These are phyloP conservation scores for Tylopilus rubrobrunneus DNA, from an alignment of 768 basidiomycete genomes.

Conservation along the genomic window DNA sequence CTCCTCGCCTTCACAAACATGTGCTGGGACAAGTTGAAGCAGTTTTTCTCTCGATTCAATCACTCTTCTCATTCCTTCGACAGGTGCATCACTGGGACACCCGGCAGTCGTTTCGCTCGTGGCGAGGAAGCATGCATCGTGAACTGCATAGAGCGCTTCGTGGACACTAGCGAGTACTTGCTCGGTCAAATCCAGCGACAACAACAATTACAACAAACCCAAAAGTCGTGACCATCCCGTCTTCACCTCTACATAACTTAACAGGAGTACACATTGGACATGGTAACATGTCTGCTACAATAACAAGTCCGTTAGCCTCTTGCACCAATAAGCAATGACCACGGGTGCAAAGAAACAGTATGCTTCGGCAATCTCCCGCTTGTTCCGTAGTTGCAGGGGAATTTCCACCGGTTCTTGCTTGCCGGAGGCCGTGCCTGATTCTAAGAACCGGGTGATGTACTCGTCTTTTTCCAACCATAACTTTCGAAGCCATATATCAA, in stretches of 20 bases:
- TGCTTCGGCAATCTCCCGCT: conserved; percentile 57
- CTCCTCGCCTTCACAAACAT: conserved; percentile 78
- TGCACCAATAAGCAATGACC: conserved; percentile 46
- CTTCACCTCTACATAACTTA: conserved; percentile 1
- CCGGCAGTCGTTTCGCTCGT: conserved; percentile 73
- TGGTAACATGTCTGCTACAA: conserved; percentile 9
- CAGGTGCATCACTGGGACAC: conserved; percentile 79
- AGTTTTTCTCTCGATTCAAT: background rate
- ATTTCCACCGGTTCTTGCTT: conserved; percentile 42
- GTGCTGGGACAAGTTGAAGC: conserved; percentile 89
- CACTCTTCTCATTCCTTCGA: conserved; percentile 10
- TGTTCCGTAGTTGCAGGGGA: conserved; percentile 53
- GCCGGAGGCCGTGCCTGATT: conserved; percentile 43
- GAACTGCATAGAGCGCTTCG: conserved; percentile 90
- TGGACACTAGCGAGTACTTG: conserved; percentile 83
- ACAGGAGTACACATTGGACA: conserved; percentile 3
- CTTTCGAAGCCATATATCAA: conserved; percentile 80
- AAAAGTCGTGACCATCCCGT: conserved; percentile 8
- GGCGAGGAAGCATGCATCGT: conserved; percentile 77
- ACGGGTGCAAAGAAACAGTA: conserved; percentile 71
- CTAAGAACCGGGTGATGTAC: conserved; percentile 63
- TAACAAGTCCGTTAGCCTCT: conserved; percentile 29
- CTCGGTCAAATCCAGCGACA: conserved; percentile 57
- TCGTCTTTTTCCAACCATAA: conserved; percentile 86
- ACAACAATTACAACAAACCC: conserved; percentile 45